Evolutionary conservation across 148 eudicot genomes (phyloP).

Genomic region (Chenopodium album): DNA sequence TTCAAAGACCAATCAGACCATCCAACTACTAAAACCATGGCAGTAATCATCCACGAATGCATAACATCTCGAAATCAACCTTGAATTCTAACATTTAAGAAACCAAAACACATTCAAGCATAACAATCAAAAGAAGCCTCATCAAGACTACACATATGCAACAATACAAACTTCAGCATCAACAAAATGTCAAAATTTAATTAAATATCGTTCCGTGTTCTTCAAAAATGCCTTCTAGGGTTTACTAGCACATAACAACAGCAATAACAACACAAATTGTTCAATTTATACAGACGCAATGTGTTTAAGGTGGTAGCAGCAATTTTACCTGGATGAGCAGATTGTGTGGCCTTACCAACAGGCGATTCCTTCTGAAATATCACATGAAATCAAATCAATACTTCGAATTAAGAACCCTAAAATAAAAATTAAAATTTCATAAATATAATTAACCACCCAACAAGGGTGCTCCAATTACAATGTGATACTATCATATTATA

Average conservation of each 20-base stretch:
- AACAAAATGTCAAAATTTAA: neutral
- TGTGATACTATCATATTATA: too few relatives aligned
- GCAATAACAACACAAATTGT: neutral
- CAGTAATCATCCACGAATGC: neutral
- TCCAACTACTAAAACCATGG: neutral
- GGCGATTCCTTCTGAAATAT: conserved; percentile 86
- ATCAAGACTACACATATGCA: neutral
- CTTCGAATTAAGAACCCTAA: neutral
- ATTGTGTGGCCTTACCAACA: conserved; percentile 71
- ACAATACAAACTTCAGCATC: neutral
- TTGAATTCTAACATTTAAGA: neutral
- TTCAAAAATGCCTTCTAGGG: neutral
- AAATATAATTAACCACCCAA: neutral
- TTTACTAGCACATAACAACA: neutral
- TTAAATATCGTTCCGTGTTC: neutral
- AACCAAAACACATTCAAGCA: neutral
- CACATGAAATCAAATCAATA: neutral
- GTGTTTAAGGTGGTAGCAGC: neutral
- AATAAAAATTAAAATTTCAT: neutral
- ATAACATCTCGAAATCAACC: neutral
- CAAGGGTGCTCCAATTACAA: neutral
- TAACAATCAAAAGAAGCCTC: neutral
- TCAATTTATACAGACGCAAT: neutral
- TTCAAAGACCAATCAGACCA: neutral
- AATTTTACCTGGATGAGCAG: conserved; percentile 90